Evolutionary conservation across 2,329 filamentous ascomycete genomes (phyloP), one percentile per base, ranked within the genome.

Genomic region (Aspergillus hiratsukae): DNA sequence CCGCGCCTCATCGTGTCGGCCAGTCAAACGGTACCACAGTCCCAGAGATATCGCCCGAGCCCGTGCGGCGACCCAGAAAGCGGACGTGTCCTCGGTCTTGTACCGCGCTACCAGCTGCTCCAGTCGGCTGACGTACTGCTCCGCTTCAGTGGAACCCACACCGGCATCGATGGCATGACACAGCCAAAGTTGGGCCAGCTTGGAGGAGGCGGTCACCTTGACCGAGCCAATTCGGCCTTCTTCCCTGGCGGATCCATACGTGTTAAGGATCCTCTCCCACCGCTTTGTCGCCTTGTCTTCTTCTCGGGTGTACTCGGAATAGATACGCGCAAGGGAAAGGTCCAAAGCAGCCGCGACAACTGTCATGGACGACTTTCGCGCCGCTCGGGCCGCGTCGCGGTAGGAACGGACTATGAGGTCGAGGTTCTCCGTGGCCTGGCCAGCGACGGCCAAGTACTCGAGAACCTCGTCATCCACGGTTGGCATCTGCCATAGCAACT

Each of bases 201-300:
- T 19, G 28, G 23, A 48, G 2, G 58, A 53, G 5, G 58, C 58
- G 23, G 4, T 29, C 3, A 49, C 37, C 31, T 51, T 55, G 9
- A 35, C 11, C 7, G 41, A 7, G 0, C 55, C 52, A 29, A 59
- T 52, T 23, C 19, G 7, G 9, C 41, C 49, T 14, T 53, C 53
- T 21, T 54, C 53, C 27, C 43, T 48, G 28, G 53, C 49, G 1
- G 55, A 53, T 7, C 48, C 37, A 14, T 58, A 58, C 1, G 48
- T 51, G 31, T 52, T 51, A 31, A 60, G 45, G 19, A 58, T 58
- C n/a, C 29, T 54, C 37, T 58, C 56, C 56, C 53, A 57, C 14
- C 49, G n/a, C 23, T 48, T 54, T 10, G 49, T 49, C 2, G 58
- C 56, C 31, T 57, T 53, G 2, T 41, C 27, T 25, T 54, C 37